Evolutionary conservation across 106 monocot species (phyloP), one percentile per base, ranked within the genome.

Genomic region (Allium cepa): DNA sequence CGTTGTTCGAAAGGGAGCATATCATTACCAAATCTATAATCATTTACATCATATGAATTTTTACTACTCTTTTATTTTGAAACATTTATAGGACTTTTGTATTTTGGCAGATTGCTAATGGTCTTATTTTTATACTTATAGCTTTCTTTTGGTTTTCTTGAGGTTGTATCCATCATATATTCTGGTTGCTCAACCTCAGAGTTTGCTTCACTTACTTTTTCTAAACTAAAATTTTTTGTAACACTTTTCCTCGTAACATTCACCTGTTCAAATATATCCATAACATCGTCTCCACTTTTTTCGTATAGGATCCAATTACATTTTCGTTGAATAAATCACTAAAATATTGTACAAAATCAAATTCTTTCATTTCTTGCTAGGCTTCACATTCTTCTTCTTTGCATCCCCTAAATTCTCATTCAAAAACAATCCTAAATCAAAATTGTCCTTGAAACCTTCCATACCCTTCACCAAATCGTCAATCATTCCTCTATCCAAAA

Each of bases 281-380:
- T 82, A 62, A 10, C 60, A 15, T 4, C 58, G 56, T 80, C 26
- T 87, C 87, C 18, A 62, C 11, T 60, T 77, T 84, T 14, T 57
- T 9, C 60, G 71, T 6, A 12, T 56, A 66, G 12, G 69, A 59
- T 26, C 60, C 76, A 56, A 56, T 17, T 10, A 80, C 50, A 62
- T 64, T 78, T 17, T 94, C 83, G 48, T 75, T 56, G 68, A 90
- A 63, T 17, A 85, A 59, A n/a, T 68, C 57, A 7, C 67, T 72
- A 18, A 94, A 36, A 69, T 77, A 91, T 59, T 73, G 69, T 0
- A 85, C 27, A 52, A 88, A 63, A 70, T 85, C 81, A 59, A 77
- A 52, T 45, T 82, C 82, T 55, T 77, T 49, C 68, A 81, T 76
- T 79, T 85, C 70, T 63, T 81, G 60, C 63, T 63, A 14, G 63